Conservation (phyloP, 495 filamentous ascomycete species). For the Xylaria sp. region DNA sequence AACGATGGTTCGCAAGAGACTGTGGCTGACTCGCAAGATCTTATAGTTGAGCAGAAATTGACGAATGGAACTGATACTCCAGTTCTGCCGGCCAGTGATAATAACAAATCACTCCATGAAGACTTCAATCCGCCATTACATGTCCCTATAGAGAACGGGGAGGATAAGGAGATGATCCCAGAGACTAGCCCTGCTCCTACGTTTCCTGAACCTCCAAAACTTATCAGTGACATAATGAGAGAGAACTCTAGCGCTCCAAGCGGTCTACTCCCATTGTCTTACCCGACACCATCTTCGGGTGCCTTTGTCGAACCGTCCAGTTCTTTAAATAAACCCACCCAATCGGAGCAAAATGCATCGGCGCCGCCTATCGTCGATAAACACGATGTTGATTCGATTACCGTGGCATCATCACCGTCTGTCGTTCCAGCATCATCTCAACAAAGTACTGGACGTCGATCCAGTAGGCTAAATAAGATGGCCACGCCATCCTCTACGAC, state of each 20-base stretch:
- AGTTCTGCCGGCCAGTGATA: neutral
- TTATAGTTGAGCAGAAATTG: constrained; percentile 12
- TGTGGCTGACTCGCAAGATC: constrained; percentile 44
- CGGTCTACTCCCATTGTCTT: constrained; percentile 30
- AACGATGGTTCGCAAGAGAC: constrained; percentile 39
- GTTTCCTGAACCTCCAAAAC: constrained; percentile 30
- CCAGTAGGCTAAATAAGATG: constrained; percentile 25
- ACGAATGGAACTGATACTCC: neutral
- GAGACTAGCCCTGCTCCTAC: constrained; percentile 47
- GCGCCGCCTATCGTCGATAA: constrained; percentile 5
- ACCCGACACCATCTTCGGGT: constrained; percentile 26
- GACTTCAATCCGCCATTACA: constrained; percentile 28
- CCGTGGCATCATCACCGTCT: constrained; percentile 30
- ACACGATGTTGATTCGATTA: neutral
- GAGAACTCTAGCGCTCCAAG: constrained; percentile 32
- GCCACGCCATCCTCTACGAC: constrained; percentile 31
- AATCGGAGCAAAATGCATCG: neutral
- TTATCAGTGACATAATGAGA: constrained; percentile 31
- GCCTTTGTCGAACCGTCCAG: neutral
- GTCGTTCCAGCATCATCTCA: constrained; percentile 36
- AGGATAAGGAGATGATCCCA: constrained; percentile 45
- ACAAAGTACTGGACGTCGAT: constrained; percentile 25
- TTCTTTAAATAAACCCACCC: neutral
- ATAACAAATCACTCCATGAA: constrained; percentile 13
- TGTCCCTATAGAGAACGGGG: constrained; percentile 20